phyloP scores from a whole-genome alignment of 805 yeast genomes.

The Cyberlindnera euphorbiae region DNA sequence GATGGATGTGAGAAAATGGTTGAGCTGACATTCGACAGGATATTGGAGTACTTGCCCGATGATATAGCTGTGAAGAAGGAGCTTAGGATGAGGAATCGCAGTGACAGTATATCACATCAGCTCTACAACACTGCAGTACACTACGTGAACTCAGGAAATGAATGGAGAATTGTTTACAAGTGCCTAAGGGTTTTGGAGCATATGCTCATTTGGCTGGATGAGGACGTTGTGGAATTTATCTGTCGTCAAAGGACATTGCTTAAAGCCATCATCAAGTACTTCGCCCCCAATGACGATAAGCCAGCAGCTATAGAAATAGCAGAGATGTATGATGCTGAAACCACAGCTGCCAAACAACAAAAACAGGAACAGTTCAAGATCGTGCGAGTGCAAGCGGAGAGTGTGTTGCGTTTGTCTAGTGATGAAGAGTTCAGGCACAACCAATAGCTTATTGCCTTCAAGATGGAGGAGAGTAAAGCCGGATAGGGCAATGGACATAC shows the following conservation, averaged over 20 bases:
- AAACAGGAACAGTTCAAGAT: constrained; percentile 10
- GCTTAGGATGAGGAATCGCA: background rate
- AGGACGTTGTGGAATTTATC: constrained; percentile 6
- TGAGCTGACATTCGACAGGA: constrained; percentile 29
- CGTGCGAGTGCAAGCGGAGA: constrained; percentile 3
- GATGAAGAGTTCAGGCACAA: constrained; percentile 7
- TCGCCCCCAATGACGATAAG: too few species aligned
- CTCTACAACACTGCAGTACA: constrained; percentile 20
- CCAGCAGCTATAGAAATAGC: too few species aligned
- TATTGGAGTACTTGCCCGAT: constrained; percentile 13
- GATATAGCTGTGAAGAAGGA: background rate
- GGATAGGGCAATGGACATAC: constrained; percentile 7
- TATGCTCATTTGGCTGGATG: constrained; percentile 22
- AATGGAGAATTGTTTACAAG: constrained; percentile 37
- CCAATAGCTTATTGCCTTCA: constrained; percentile 7
- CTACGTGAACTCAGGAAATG: constrained; percentile 35
- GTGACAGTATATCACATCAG: background rate
- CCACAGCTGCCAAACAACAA: too few species aligned
- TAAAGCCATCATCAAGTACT: background rate
- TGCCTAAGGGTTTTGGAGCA: constrained; percentile 32
- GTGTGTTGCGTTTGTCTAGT: constrained; percentile 4
- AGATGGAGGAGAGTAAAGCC: constrained; percentile 4
- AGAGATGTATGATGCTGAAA: too few species aligned
- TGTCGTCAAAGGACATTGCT: constrained; percentile 1
- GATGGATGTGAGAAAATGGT: constrained; percentile 27